These are phyloP conservation scores for Lithocarpus polystachyus DNA, from an alignment of 306 rosid species.

Conservation along the genomic window DNA sequence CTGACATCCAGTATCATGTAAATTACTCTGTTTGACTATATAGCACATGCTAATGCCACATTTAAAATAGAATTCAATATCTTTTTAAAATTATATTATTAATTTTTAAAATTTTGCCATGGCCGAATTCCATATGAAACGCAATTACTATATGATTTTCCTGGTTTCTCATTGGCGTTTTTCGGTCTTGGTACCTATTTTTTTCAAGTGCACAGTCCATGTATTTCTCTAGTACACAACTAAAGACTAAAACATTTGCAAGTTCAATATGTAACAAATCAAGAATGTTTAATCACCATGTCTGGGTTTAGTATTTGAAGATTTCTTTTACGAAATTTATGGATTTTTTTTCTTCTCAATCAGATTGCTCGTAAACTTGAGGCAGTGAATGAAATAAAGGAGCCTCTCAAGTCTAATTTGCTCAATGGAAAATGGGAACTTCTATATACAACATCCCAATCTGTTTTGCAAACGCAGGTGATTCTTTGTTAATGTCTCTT, in stretches of 20 bases:
- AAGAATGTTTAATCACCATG: background rate
- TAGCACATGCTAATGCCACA: no score
- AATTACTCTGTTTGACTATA: no score
- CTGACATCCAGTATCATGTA: no score
- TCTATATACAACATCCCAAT: constrained; percentile 76
- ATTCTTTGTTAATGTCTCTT: background rate
- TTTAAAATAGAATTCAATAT: no score
- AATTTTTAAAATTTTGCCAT: no score
- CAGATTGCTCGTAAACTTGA: constrained; percentile 87
- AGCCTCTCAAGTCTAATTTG: constrained; percentile 69
- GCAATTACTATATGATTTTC: no score
- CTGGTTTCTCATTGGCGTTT: no score
- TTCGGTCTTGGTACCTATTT: background rate
- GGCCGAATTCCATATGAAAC: no score
- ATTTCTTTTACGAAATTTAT: constrained; percentile 27
- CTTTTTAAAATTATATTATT: no score
- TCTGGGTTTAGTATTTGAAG: constrained; percentile 26
- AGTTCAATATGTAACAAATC: background rate
- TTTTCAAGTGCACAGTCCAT: background rate
- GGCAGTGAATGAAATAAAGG: constrained; percentile 69
- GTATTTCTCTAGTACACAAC: background rate
- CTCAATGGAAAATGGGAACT: constrained; percentile 98
- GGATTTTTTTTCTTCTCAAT: background rate
- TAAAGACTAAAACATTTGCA: background rate
- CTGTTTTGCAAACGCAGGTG: constrained; percentile 71